phyloP scores from a whole-genome alignment of 164 flowering plant genomes.

The Nymphaea colorata region DNA sequence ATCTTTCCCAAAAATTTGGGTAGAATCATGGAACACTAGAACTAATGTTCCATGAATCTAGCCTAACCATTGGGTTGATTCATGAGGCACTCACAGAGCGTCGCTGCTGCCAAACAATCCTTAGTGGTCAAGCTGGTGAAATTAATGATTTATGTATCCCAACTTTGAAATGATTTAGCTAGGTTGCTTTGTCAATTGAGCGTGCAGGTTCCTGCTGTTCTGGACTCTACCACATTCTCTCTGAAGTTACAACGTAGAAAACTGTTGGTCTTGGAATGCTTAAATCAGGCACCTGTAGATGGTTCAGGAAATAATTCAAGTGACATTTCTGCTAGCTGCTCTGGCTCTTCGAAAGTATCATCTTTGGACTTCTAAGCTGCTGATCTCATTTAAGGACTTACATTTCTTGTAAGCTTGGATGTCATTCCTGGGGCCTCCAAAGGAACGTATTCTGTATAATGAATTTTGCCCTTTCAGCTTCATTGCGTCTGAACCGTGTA shows the following conservation, averaged over 20 bases:
- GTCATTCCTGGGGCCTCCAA: neutral
- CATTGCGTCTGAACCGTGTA: too few relatives aligned
- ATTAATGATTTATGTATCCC: too few relatives aligned
- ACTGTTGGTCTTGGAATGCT: slow-evolving; percentile 61
- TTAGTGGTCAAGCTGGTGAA: neutral
- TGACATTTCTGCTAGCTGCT: slow-evolving; percentile 45
- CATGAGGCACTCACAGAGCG: too few relatives aligned
- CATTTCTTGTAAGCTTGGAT: neutral
- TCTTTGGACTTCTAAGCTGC: slow-evolving; percentile 45
- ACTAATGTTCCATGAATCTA: too few relatives aligned
- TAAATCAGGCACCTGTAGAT: slow-evolving; percentile 95
- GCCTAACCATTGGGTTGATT: too few relatives aligned
- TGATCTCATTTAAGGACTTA: slow-evolving; percentile 36
- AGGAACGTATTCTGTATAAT: too few relatives aligned
- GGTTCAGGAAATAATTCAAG: slow-evolving; percentile 48
- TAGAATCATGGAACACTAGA: too few relatives aligned
- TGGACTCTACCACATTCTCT: slow-evolving; percentile 77
- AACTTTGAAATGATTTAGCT: neutral
- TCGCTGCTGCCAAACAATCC: too few relatives aligned
- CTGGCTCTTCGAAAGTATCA: slow-evolving; percentile 42
- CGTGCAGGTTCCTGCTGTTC: slow-evolving; percentile 69
- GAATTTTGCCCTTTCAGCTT: too few relatives aligned
- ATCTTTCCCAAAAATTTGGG: too few relatives aligned
- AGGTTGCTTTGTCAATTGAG: neutral
- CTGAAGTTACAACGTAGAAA: slow-evolving; percentile 70